Base-by-base conservation (phyloP, 495 filamentous ascomycete species). In the Lasiosphaeria miniovina region DNA sequence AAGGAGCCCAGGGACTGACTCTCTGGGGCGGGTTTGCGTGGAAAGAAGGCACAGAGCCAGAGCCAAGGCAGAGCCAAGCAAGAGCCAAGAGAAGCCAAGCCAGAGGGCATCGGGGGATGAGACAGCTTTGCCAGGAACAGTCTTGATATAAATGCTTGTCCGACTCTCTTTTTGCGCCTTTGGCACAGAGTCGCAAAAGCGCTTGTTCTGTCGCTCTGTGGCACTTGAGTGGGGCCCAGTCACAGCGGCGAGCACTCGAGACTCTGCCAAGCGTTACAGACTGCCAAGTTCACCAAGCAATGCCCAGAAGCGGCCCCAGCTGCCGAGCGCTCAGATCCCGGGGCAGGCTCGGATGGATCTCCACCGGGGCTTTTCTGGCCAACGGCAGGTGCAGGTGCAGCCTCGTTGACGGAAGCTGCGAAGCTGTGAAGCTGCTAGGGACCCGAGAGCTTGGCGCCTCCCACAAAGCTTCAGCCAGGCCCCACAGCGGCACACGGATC, bases 211-310 rank as follows among this genome's bases (percentile, higher is more conserved):
- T 24, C 24, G 24, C 24, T 24, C 24, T 24, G 24, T 24, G 24
- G 24, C 24, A 24, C 24, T 24, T 24, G 24, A 24, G 31, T 10
- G 54, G 45, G 54, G 54, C 38, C 48, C 54, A 56, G 31, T 31
- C 54, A 56, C 4, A 14, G 24, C 24, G 24, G 24, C 24, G 24
- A 24, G 24, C 24, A 24, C 34, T 72, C 75, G 72, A 75, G 72
- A 75, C 72, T 62, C 65, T 53, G 74, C 69, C 71, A 74, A 75
- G 70, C 54, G 65, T 67, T 67, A 56, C 65, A 65, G 32, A 32
- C 61, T 41, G 60, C 60, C 60, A 63, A 68, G 63, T 58, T 43
- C 33, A 53, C 52, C n/a, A 49, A 15, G 31, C 24, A 15, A 4
- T 32, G 11, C 45, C 15, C 54, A 34, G 31, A 48, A 24, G 24